A percentile compares a stretch with the other conserved stretches of the same genome.
phyloP scores from a whole-genome alignment of 2,329 filamentous ascomycete species.

The Ophiostoma montium region DNA sequence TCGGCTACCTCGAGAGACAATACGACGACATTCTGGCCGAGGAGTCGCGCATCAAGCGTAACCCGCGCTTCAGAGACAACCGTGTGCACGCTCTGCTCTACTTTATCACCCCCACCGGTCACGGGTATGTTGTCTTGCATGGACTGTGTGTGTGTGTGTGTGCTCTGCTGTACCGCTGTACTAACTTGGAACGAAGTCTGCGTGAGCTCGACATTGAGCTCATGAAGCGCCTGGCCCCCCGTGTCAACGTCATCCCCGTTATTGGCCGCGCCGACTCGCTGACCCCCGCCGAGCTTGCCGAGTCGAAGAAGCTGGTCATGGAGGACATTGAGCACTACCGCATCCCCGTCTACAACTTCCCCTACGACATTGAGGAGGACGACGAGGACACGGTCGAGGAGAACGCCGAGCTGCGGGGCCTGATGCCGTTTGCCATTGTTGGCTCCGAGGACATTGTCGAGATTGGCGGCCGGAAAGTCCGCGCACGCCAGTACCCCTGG shows the following conservation, averaged over 20 bases:
- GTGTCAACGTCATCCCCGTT: conserved; percentile 97
- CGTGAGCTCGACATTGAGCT: conserved; percentile 98
- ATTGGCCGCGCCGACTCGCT: conserved; percentile 97
- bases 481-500: conserved; percentile 97
- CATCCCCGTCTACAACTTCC: conserved; percentile 99
- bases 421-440: conserved; percentile 99
- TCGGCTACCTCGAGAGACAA: conserved; percentile 96
- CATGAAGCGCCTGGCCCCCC: conserved; percentile 97
- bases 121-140: conserved; percentile 48
- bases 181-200: conserved; percentile 41
- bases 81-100: conserved; percentile 96
- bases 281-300: conserved; percentile 87
- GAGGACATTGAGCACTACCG: conserved; percentile 99
- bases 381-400: conserved; percentile 99
- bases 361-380: conserved; percentile 98
- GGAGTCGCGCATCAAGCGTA: conserved; percentile 99
- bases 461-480: conserved; percentile 80
- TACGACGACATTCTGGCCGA: conserved; percentile 98
- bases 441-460: conserved; percentile 92
- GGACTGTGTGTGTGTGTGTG: neutral
- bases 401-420: conserved; percentile 88
- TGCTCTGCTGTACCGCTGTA: neutral
- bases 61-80: conserved; percentile 98
- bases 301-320: conserved; percentile 99
- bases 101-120: conserved; percentile 97